Percentiles rank a stretch among this genome's conserved stretches.
Evolutionary conservation across 2,329 filamentous ascomycete genomes (phyloP).

Genomic region (Trichoderma simmonsii): DNA sequence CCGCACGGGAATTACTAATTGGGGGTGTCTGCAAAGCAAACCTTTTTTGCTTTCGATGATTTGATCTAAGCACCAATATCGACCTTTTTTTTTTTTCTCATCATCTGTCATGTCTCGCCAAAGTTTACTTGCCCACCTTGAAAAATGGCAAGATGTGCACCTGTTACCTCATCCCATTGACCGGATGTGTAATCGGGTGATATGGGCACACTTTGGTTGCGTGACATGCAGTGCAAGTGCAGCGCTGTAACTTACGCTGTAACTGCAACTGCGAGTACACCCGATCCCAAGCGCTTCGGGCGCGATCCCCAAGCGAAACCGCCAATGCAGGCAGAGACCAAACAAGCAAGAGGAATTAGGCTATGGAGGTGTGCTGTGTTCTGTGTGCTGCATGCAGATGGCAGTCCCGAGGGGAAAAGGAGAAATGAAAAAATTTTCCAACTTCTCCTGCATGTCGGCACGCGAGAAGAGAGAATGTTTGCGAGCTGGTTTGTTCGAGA

Average conservation of each 20-base stretch:
- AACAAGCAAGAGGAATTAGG: background rate
- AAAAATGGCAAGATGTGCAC: conserved; percentile 9
- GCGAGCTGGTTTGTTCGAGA: background rate
- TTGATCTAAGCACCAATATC: background rate
- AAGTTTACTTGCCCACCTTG: background rate
- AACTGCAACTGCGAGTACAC: background rate
- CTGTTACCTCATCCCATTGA: conserved; percentile 3
- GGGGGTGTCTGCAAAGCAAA: background rate
- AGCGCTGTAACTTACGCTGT: background rate
- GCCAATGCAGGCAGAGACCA: background rate
- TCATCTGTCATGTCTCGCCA: background rate
- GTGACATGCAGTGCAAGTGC: conserved; percentile 8
- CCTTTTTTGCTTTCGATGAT: background rate
- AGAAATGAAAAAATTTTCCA: background rate
- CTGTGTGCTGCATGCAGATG: background rate
- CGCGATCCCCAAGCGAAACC: background rate
- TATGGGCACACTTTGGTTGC: background rate
- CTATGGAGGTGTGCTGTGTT: background rate
- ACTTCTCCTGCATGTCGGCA: background rate
- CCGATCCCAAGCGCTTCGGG: background rate
- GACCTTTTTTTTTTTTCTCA: background rate
- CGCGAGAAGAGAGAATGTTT: background rate
- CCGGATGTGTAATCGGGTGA: conserved; percentile 11
- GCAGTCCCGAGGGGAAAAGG: background rate
- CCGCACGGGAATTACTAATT: background rate